Percentiles rank a stretch among this genome's conserved stretches.
phyloP scores from a whole-genome alignment of 306 rosid species.

The Mimosa pudica region DNA sequence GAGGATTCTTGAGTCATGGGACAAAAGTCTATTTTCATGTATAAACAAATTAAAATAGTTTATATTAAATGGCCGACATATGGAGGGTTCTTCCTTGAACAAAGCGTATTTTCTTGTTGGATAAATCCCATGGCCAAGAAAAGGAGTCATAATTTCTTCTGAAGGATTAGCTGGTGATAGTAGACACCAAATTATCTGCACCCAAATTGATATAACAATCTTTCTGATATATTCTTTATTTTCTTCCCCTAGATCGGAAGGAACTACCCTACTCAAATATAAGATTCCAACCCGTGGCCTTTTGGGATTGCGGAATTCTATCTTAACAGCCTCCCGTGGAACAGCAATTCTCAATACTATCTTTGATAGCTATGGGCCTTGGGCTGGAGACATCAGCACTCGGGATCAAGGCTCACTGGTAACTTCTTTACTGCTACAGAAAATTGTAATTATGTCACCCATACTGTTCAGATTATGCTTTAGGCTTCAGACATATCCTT shows the following conservation, averaged over 20 bases:
- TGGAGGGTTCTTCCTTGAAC: too few species aligned
- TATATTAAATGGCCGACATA: too few species aligned
- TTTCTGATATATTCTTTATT: slow-evolving; percentile 37
- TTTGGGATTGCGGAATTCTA: slow-evolving; percentile 90
- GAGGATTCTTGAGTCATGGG: too few species aligned
- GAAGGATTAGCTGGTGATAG: too few species aligned
- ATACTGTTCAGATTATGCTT: slow-evolving; percentile 9
- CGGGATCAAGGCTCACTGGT: slow-evolving; percentile 97
- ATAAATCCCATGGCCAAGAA: too few species aligned
- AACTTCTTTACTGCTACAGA: slow-evolving; percentile 34
- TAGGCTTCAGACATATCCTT: background rate
- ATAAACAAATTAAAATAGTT: too few species aligned
- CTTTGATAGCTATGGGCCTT: slow-evolving; percentile 85
- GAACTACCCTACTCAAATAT: slow-evolving; percentile 81
- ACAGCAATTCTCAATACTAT: slow-evolving; percentile 93
- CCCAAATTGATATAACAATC: slow-evolving; percentile 8
- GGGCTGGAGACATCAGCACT: slow-evolving; percentile 95
- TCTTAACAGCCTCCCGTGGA: slow-evolving; percentile 96
- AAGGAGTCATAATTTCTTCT: too few species aligned
- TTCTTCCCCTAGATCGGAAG: slow-evolving; percentile 68
- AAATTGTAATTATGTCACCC: background rate
- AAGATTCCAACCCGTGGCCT: slow-evolving; percentile 99
- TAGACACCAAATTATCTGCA: background rate
- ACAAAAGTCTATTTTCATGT: too few species aligned
- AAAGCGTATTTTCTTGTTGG: too few species aligned